Conservation (phyloP, 2,329 filamentous ascomycete species). For the Plenodomus lindquistii region DNA sequence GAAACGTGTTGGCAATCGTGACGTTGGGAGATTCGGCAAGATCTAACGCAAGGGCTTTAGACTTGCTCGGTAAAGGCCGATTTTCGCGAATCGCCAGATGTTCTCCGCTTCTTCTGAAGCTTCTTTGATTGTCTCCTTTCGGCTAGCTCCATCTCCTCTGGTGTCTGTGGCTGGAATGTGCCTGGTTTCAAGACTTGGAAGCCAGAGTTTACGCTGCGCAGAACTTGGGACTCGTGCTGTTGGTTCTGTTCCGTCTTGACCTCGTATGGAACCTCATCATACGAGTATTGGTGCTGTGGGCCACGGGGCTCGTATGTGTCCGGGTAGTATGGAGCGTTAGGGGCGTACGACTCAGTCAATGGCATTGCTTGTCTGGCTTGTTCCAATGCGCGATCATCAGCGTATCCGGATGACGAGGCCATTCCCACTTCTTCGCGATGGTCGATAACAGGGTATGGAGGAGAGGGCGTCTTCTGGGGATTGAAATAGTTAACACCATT, state of each 20-base stretch:
- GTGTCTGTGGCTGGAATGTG: conserved; percentile 40
- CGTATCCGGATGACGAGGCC: conserved; percentile 12
- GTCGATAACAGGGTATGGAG: conserved; percentile 29
- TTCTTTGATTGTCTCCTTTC: conserved; percentile 45
- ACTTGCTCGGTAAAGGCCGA: conserved; percentile 46
- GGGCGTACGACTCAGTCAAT: conserved; percentile 43
- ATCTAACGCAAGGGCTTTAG: conserved; percentile 24
- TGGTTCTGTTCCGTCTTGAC: conserved; percentile 34
- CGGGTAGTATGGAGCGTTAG: conserved; percentile 36
- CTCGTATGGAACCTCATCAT: conserved; percentile 38
- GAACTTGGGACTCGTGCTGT: conserved; percentile 38
- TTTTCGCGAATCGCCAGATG: conserved; percentile 33
- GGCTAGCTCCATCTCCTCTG: conserved; percentile 32
- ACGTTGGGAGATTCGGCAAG: conserved; percentile 13
- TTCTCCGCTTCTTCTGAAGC: conserved; percentile 49
- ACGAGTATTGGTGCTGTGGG: conserved; percentile 42
- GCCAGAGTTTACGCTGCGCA: conserved; percentile 49
- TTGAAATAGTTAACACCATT: conserved; percentile 46
- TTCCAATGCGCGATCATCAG: conserved; percentile 29
- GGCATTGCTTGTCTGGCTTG: conserved; percentile 38
- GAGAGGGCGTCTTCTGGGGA: conserved; percentile 43
- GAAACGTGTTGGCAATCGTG: conserved; percentile 16
- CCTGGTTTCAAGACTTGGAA: conserved; percentile 47
- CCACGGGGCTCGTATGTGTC: conserved; percentile 44
- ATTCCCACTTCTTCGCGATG: conserved; percentile 16